Evolutionary conservation across 2,329 filamentous ascomycete genomes (phyloP).

Genomic region (Drechslerella coelobrocha): DNA sequence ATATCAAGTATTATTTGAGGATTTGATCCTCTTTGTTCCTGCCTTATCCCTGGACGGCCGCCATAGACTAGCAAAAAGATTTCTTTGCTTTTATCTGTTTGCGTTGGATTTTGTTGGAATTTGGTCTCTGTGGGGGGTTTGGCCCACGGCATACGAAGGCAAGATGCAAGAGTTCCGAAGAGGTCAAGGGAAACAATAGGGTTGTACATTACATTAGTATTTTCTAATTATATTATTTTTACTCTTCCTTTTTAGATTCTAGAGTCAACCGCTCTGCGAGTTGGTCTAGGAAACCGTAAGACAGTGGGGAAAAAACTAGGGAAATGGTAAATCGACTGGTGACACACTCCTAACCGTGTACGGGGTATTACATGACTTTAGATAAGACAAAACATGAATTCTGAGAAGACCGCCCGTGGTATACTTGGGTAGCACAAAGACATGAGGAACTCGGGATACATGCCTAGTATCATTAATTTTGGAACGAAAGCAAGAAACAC

Average conservation of each 20-base stretch:
- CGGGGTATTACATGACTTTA: slow-evolving; percentile 37
- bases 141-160: too few relatives aligned
- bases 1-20: neutral
- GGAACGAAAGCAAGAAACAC: too few relatives aligned
- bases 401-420: neutral
- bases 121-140: slow-evolving; percentile 16
- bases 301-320: neutral
- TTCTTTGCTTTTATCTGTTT: slow-evolving; percentile 11
- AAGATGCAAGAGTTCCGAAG: neutral
- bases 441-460: neutral
- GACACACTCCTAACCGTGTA: neutral
- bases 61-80: neutral
- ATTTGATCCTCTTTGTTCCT: neutral
- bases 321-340: neutral
- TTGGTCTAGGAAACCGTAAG: too few relatives aligned
- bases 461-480: too few relatives aligned
- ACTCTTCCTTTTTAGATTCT: too few relatives aligned
- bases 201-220: slow-evolving; percentile 32
- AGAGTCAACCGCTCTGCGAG: too few relatives aligned
- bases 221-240: slow-evolving; percentile 46
- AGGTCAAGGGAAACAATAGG: neutral
- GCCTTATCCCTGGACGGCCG: too few relatives aligned
- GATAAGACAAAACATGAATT: slow-evolving; percentile 18
- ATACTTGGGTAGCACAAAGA: neutral
- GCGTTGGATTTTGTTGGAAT: slow-evolving; percentile 32